Evolutionary conservation across 2,329 filamentous ascomycete species (phyloP).

Genomic region (Erysiphe pulchra): DNA sequence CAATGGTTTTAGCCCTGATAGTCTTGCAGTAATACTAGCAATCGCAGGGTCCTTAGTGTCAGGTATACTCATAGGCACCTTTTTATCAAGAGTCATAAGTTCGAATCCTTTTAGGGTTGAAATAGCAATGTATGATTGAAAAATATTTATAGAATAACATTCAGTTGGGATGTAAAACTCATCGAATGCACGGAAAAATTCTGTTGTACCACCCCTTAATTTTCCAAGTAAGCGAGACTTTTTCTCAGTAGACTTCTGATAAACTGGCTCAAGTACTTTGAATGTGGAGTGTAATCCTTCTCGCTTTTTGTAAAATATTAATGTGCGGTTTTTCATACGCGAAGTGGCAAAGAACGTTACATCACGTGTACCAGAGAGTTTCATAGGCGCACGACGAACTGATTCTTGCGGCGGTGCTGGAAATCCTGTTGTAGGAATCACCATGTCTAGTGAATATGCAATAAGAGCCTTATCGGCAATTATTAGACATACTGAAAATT

Average conservation of each 20-base stretch:
- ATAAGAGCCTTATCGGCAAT: constrained; percentile 80
- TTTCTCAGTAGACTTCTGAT: constrained; percentile 76
- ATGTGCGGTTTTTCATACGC: constrained; percentile 83
- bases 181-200: constrained; percentile 94
- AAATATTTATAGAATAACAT: constrained; percentile 84
- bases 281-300: constrained; percentile 83
- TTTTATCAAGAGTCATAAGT: constrained; percentile 90
- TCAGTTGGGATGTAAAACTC: constrained; percentile 96
- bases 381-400: constrained; percentile 62
- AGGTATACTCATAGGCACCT: constrained; percentile 80
- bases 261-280: constrained; percentile 87
- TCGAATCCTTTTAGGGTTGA: constrained; percentile 83
- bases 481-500: constrained; percentile 78
- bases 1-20: constrained; percentile 60
- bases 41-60: constrained; percentile 59
- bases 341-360: constrained; percentile 93
- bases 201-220: constrained; percentile 44
- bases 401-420: constrained; percentile 42
- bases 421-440: constrained; percentile 38
- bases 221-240: constrained; percentile 38
- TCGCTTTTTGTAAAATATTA: constrained; percentile 93
- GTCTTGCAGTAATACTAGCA: constrained; percentile 59
- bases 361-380: constrained; percentile 64
- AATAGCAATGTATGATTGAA: constrained; percentile 82
- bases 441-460: constrained; percentile 76